These are phyloP conservation scores for Alternaria burnsii DNA, from an alignment of 2,329 filamentous ascomycete species.

Conservation along the genomic window DNA sequence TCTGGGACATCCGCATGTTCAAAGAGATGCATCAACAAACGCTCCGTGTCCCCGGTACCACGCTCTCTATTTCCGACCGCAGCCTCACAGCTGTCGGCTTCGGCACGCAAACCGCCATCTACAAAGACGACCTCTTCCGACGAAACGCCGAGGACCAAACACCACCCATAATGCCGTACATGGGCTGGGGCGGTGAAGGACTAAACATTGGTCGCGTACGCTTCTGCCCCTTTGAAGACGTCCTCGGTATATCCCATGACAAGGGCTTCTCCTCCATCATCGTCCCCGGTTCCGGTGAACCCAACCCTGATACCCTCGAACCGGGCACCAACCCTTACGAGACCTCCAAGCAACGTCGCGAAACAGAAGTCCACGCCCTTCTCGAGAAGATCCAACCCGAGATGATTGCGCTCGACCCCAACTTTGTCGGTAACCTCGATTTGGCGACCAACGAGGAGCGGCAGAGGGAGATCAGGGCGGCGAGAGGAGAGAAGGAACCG, in stretches of 20 bases:
- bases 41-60: slow-evolving; percentile 81
- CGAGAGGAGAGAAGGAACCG: slow-evolving; percentile 75
- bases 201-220: slow-evolving; percentile 79
- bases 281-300: slow-evolving; percentile 92
- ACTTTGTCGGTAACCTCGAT: slow-evolving; percentile 89
- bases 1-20: slow-evolving; percentile 96
- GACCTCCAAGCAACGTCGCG: slow-evolving; percentile 88
- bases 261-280: slow-evolving; percentile 89
- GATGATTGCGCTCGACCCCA: slow-evolving; percentile 95
- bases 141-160: slow-evolving; percentile 73
- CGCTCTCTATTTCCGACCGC: slow-evolving; percentile 86
- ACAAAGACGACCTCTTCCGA: slow-evolving; percentile 83
- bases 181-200: slow-evolving; percentile 90
- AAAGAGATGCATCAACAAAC: slow-evolving; percentile 86
- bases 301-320: slow-evolving; percentile 94
- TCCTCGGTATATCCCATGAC: slow-evolving; percentile 85
- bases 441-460: slow-evolving; percentile 80
- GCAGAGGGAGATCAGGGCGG: slow-evolving; percentile 69
- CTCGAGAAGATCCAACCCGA: slow-evolving; percentile 95
- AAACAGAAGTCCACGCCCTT: slow-evolving; percentile 86
- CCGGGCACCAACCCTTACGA: slow-evolving; percentile 85
- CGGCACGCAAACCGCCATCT: slow-evolving; percentile 88
- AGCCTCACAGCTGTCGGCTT: slow-evolving; percentile 89
- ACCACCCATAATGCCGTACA: slow-evolving; percentile 84
- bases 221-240: slow-evolving; percentile 96